Conservation (phyloP, 192 early-diverging fungal species). For the Umbelopsis isabellina region DNA sequence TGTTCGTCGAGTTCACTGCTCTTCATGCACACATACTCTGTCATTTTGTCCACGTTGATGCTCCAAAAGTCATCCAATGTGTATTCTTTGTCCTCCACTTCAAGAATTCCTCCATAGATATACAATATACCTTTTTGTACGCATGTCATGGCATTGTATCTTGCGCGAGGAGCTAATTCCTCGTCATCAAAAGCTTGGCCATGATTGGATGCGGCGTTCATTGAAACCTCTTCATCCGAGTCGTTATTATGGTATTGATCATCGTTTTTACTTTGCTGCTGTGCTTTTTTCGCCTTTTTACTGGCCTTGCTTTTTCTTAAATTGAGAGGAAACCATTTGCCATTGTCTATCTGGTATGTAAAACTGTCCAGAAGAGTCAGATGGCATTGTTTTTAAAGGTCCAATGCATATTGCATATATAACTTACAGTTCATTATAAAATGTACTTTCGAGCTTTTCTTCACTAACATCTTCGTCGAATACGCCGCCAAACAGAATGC, state of each 20-base stretch:
- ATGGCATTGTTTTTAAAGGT: background rate
- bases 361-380: constrained; percentile 20
- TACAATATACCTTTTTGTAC: constrained; percentile 57
- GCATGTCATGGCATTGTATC: constrained; percentile 72
- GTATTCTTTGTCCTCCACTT: constrained; percentile 62
- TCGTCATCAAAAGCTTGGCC: constrained; percentile 39
- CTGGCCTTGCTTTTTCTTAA: constrained; percentile 48
- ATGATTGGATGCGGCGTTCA: background rate
- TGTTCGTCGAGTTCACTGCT: constrained; percentile 49
- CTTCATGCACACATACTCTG: constrained; percentile 55
- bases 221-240: background rate
- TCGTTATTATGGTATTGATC: constrained; percentile 20
- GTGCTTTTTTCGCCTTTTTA: constrained; percentile 45
- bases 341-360: constrained; percentile 59
- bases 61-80: constrained; percentile 66
- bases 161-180: constrained; percentile 52
- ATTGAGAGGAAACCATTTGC: constrained; percentile 64
- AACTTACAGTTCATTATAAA: constrained; percentile 60
- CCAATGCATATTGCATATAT: background rate
- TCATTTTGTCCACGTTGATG: constrained; percentile 68
- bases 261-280: constrained; percentile 38
- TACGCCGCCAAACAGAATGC: constrained; percentile 66
- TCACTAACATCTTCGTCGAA: constrained; percentile 67
- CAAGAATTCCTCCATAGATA: constrained; percentile 69
- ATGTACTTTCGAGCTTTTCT: constrained; percentile 61